phyloP scores from a whole-genome alignment of 2,329 filamentous ascomycete species.

The Colletotrichum sp. region DNA sequence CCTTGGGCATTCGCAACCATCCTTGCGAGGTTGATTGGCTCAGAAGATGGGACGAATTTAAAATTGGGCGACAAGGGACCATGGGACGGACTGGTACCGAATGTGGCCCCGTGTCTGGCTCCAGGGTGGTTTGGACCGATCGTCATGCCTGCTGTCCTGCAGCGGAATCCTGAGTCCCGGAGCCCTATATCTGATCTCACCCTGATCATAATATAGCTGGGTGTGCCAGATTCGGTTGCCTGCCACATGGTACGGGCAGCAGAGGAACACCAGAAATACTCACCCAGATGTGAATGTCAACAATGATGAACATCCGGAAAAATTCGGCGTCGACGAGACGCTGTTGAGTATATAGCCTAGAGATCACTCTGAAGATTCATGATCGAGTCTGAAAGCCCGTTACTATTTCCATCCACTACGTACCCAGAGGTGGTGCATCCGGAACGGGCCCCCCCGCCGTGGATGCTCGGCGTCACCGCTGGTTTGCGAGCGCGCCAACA shows the following conservation, averaged over 20 bases:
- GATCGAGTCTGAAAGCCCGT: background rate
- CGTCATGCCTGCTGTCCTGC: slow-evolving; percentile 21
- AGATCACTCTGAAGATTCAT: background rate
- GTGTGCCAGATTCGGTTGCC: background rate
- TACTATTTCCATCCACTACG: background rate
- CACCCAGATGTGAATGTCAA: background rate
- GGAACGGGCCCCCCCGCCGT: slow-evolving; percentile 6
- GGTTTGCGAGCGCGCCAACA: background rate
- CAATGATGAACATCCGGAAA: background rate
- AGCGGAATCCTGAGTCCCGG: slow-evolving; percentile 18
- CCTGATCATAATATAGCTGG: slow-evolving; percentile 12
- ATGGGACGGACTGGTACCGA: slow-evolving; percentile 12
- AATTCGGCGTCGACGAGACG: background rate
- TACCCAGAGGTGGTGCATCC: background rate
- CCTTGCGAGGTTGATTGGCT: slow-evolving; percentile 11
- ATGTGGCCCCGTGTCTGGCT: slow-evolving; percentile 1
- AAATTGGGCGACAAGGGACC: slow-evolving; percentile 13
- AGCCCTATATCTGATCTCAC: slow-evolving; percentile 20
- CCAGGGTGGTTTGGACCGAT: slow-evolving; percentile 18
- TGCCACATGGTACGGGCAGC: background rate
- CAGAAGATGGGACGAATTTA: slow-evolving; percentile 20
- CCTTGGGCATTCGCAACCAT: background rate
- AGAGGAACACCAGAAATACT: background rate
- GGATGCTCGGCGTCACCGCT: slow-evolving; percentile 5
- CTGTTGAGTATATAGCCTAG: background rate